A percentile compares a stretch with the other conserved stretches of the same genome.
Conservation (phyloP, 2,329 filamentous ascomycete genomes). For the Scolecobasidium constrictum region DNA sequence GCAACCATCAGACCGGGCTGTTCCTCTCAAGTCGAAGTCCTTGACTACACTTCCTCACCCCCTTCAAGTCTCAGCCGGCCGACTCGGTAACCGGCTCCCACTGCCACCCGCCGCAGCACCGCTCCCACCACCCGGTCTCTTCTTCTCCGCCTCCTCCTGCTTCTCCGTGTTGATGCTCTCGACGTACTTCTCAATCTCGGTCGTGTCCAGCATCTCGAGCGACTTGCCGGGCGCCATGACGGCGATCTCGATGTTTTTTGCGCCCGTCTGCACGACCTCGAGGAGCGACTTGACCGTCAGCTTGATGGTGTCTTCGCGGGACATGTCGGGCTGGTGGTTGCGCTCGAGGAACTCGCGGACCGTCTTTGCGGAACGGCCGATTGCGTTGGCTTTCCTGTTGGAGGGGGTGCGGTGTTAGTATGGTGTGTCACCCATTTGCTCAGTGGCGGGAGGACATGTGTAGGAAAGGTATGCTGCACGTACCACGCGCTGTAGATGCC, state of each 20-base stretch:
- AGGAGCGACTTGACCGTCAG: conserved; percentile 96
- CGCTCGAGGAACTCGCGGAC: conserved; percentile 97
- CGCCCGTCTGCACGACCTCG: conserved; percentile 95
- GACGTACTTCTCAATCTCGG: conserved; percentile 94
- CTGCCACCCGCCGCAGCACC: background rate
- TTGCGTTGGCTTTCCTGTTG: conserved; percentile 93
- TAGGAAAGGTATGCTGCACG: conserved; percentile 19
- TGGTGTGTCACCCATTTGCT: too few species aligned
- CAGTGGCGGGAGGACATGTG: background rate
- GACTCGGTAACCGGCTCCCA: background rate
- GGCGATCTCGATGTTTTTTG: conserved; percentile 99
- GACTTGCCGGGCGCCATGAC: conserved; percentile 89
- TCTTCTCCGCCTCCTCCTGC: conserved; percentile 95
- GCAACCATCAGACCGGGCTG: too few species aligned
- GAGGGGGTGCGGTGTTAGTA: conserved; percentile 12
- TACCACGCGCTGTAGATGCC: conserved; percentile 99
- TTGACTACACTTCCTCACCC: too few species aligned
- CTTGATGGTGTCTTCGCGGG: conserved; percentile 89
- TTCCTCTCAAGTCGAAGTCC: too few species aligned
- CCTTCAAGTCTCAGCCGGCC: conserved; percentile 5
- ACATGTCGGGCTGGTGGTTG: conserved; percentile 98
- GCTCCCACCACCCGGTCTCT: conserved; percentile 47
- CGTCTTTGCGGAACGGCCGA: conserved; percentile 96
- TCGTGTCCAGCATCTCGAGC: conserved; percentile 86
- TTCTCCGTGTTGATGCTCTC: conserved; percentile 99